Percentiles rank a stretch among this genome's conserved stretches.
These are phyloP conservation scores for Sarcocystis neurona DNA, from an alignment of 169 alveolate genomes.

Conservation along the genomic window DNA sequence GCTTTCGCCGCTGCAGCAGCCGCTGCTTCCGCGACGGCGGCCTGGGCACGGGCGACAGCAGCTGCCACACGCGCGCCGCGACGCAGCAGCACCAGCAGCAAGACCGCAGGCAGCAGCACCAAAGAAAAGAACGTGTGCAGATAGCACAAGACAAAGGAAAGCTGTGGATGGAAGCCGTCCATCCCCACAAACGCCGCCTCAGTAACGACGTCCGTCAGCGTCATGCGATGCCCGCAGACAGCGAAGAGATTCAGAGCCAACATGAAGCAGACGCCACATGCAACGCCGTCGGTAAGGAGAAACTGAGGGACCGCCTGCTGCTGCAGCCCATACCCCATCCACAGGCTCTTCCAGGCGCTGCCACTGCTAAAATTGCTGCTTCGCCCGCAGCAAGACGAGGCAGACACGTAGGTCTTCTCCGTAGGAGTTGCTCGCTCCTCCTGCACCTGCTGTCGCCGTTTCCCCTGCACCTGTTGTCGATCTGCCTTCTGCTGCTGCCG, in stretches of 20 bases:
- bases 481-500: too few relatives aligned
- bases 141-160: slow-evolving; percentile 29
- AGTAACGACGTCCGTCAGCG: slow-evolving; percentile 43
- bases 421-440: too few relatives aligned
- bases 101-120: neutral
- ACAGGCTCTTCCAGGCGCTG: too few relatives aligned
- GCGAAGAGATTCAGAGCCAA: slow-evolving; percentile 31
- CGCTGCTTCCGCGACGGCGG: neutral
- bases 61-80: neutral
- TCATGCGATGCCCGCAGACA: slow-evolving; percentile 57
- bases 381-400: too few relatives aligned
- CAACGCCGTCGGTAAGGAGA: neutral
- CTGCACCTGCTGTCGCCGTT: too few relatives aligned
- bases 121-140: slow-evolving; percentile 44
- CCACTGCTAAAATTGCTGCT: too few relatives aligned
- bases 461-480: too few relatives aligned
- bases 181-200: slow-evolving; percentile 58
- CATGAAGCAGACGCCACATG: neutral
- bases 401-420: too few relatives aligned
- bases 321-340: too few relatives aligned
- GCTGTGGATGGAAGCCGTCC: slow-evolving; percentile 34
- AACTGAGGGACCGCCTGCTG: too few relatives aligned
- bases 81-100: neutral
- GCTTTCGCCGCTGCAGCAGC: too few relatives aligned
- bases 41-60: neutral